Conservation (phyloP, 768 basidiomycete genomes). For the Lactarius akahatsu region DNA sequence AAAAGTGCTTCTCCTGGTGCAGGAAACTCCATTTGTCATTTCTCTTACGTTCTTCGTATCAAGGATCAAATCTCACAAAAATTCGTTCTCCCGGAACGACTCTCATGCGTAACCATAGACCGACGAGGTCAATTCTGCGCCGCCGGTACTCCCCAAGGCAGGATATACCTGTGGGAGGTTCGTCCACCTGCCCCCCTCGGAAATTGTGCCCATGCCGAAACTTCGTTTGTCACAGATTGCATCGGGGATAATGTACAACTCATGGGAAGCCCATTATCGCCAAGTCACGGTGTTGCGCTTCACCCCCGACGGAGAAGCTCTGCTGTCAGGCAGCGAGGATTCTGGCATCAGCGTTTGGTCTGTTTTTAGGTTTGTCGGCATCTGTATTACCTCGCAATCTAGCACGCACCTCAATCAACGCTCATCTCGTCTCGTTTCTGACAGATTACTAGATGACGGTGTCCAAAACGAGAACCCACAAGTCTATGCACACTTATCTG, state of each 20-base stretch:
- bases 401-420: not conserved
- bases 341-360: conserved; percentile 89
- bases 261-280: conserved; percentile 97
- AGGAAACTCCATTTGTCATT: not conserved
- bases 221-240: conserved; percentile 55
- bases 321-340: conserved; percentile 89
- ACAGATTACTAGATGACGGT: conserved; percentile 73
- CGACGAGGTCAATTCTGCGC: conserved; percentile 73
- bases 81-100: conserved; percentile 86
- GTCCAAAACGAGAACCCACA: conserved; percentile 71
- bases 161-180: conserved; percentile 97
- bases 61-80: conserved; percentile 90
- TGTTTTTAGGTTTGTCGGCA: conserved; percentile 65
- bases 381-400: conserved; percentile 19
- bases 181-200: conserved; percentile 33
- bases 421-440: conserved; percentile 7
- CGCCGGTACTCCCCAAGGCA: conserved; percentile 84
- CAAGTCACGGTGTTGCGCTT: conserved; percentile 80
- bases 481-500: conserved; percentile 77
- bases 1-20: conserved; percentile 54
- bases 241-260: conserved; percentile 89
- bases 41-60: conserved; percentile 15
- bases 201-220: conserved; percentile 4
- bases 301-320: conserved; percentile 72
- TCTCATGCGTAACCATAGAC: conserved; percentile 78